phyloP scores from a whole-genome alignment of 495 filamentous ascomycete genomes.

The Aspergillus sclerotiicarbonarius region DNA sequence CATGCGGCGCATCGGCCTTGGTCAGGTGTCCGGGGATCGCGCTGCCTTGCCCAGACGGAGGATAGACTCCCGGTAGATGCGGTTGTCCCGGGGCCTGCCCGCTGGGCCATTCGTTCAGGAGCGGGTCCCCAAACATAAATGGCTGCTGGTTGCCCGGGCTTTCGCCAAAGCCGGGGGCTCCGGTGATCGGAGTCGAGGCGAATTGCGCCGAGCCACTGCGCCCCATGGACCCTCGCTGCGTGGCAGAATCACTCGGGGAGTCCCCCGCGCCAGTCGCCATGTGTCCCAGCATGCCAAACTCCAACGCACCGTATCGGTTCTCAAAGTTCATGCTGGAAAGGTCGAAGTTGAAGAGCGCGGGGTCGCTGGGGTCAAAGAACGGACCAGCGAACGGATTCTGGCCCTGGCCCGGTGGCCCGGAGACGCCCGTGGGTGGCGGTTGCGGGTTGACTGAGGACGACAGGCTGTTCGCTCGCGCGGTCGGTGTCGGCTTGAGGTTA shows the following conservation, averaged over 20 bases:
- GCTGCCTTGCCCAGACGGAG: conserved; percentile 33
- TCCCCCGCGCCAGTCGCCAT: conserved; percentile 86
- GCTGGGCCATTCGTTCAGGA: conserved; percentile 46
- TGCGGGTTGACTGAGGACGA: conserved; percentile 35
- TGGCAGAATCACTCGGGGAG: conserved; percentile 63
- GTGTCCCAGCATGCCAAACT: conserved; percentile 92
- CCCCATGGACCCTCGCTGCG: conserved; percentile 48
- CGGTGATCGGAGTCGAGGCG: conserved; percentile 33
- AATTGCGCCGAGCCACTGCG: conserved; percentile 49
- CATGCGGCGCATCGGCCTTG: conserved; percentile 57
- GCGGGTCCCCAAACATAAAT: conserved; percentile 49
- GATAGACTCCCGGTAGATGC: conserved; percentile 42
- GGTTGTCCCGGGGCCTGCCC: conserved; percentile 37
- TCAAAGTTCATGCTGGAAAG: conserved; percentile 91
- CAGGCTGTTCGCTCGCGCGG: conserved; percentile 39
- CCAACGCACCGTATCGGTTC: conserved; percentile 88
- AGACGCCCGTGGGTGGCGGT: conserved; percentile 31
- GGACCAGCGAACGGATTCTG: conserved; percentile 54
- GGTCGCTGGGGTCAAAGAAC: conserved; percentile 86
- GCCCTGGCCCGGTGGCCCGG: conserved; percentile 29
- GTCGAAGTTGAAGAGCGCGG: conserved; percentile 89
- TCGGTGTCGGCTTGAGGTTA: conserved; percentile 43
- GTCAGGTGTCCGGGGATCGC: conserved; percentile 42
- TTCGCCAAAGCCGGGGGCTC: conserved; percentile 38
- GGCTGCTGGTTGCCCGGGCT: conserved; percentile 45